Evolutionary conservation across 2,329 filamentous ascomycete species (phyloP).

Genomic region (Hymenoscyphus fraxineus): DNA sequence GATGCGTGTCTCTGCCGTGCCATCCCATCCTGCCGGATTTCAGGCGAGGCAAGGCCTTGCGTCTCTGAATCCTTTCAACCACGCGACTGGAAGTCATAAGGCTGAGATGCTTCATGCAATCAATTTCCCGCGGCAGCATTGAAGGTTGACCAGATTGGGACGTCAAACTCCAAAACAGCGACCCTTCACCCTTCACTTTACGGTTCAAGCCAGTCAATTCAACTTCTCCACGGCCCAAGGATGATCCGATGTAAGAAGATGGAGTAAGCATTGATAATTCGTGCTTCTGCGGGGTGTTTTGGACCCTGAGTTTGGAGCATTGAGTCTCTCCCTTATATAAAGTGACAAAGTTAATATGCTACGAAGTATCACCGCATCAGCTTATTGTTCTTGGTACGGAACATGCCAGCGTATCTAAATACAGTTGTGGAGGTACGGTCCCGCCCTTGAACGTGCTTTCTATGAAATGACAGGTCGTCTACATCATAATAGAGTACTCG

Average conservation of each 20-base stretch:
- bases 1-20: slow-evolving; percentile 1
- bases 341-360: not conserved
- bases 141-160: not conserved
- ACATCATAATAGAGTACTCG: no score
- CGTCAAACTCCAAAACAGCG: not conserved
- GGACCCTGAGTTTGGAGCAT: not conserved
- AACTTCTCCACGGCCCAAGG: not conserved
- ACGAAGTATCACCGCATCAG: not conserved
- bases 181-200: not conserved
- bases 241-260: not conserved
- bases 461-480: no score
- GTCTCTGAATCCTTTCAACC: not conserved
- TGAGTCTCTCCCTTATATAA: not conserved
- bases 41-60: not conserved
- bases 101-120: not conserved
- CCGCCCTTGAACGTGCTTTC: no score
- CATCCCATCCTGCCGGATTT: not conserved
- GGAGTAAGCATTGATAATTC: not conserved
- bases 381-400: not conserved
- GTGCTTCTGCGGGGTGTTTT: not conserved
- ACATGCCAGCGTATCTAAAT: not conserved
- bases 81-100: not conserved
- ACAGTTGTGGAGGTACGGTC: no score
- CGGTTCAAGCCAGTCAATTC: not conserved
- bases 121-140: not conserved